Evolutionary conservation across 129 eudicot species (phyloP).

Genomic region (Tagetes patula): DNA sequence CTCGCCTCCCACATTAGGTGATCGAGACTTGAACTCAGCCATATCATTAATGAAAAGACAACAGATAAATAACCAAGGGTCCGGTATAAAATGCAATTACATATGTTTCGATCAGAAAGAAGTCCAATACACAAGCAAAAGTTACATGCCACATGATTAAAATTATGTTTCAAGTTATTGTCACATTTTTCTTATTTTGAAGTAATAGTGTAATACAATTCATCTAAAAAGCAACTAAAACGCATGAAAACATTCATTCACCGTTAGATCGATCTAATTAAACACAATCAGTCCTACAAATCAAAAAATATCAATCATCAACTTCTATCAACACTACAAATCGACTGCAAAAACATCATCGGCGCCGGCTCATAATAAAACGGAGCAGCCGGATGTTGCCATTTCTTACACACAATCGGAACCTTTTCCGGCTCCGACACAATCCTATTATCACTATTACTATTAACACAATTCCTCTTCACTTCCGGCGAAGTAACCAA

Average conservation of each 20-base stretch:
- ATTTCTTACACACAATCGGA: constrained; percentile 56
- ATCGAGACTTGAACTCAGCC: too few relatives aligned
- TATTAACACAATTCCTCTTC: constrained; percentile 20
- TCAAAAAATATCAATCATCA: neutral
- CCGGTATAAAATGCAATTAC: too few relatives aligned
- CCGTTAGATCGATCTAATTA: constrained; percentile 16
- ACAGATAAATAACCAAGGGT: too few relatives aligned
- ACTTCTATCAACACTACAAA: constrained; percentile 43
- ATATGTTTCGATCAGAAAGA: too few relatives aligned
- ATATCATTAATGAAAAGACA: too few relatives aligned
- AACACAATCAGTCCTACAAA: constrained; percentile 23
- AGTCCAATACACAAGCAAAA: too few relatives aligned
- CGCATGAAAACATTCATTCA: constrained; percentile 19
- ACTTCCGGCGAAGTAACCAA: constrained; percentile 54
- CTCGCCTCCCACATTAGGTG: too few relatives aligned
- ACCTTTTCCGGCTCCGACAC: constrained; percentile 43
- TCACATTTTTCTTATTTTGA: too few relatives aligned
- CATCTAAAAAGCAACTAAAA: neutral
- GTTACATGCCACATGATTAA: too few relatives aligned
- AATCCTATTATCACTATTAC: constrained; percentile 26
- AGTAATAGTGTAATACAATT: neutral
- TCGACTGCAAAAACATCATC: constrained; percentile 48
- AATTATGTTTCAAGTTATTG: too few relatives aligned
- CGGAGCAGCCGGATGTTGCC: constrained; percentile 97
- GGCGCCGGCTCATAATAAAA: constrained; percentile 70